Evolutionary conservation across 306 rosid genomes (phyloP).

Genomic region (Fragaria vesca): DNA sequence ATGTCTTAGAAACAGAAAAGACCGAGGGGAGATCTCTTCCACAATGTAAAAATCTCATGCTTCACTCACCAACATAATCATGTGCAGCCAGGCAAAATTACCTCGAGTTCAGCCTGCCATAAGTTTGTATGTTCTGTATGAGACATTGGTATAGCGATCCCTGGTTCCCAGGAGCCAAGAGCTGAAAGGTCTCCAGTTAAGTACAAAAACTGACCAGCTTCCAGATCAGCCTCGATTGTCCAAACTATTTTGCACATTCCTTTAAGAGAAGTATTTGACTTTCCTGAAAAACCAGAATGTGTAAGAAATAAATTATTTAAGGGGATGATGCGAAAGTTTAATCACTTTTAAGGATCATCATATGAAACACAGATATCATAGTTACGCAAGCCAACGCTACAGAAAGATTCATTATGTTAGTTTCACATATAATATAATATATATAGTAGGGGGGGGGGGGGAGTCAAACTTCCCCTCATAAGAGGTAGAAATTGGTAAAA

Average conservation of each 20-base stretch:
- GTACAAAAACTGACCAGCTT: conserved; percentile 73
- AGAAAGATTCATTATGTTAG: background rate
- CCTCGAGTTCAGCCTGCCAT: conserved; percentile 91
- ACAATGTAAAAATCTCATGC: background rate
- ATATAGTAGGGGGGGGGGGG: background rate
- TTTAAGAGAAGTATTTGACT: conserved; percentile 40
- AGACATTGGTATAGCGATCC: conserved; percentile 71
- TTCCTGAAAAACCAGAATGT: conserved; percentile 51
- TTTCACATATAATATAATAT: background rate
- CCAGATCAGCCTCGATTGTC: conserved; percentile 82
- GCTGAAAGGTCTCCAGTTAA: conserved; percentile 76
- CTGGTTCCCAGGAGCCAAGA: conserved; percentile 90
- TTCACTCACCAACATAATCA: conserved; percentile 9
- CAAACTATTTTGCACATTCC: conserved; percentile 62
- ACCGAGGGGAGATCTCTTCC: background rate
- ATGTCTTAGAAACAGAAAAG: background rate
- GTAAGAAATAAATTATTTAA: conserved; percentile 16
- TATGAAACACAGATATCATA: background rate
- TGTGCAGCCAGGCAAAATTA: conserved; percentile 24
- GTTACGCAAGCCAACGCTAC: background rate
- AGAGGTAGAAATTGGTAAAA: background rate
- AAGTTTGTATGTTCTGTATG: conserved; percentile 60
- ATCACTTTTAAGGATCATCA: background rate
- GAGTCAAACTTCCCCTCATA: background rate
- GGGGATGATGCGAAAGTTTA: conserved; percentile 18